These are phyloP conservation scores for Pestalotiopsis sp. DNA, from an alignment of 2,329 filamentous ascomycete genomes.

Conservation along the genomic window DNA sequence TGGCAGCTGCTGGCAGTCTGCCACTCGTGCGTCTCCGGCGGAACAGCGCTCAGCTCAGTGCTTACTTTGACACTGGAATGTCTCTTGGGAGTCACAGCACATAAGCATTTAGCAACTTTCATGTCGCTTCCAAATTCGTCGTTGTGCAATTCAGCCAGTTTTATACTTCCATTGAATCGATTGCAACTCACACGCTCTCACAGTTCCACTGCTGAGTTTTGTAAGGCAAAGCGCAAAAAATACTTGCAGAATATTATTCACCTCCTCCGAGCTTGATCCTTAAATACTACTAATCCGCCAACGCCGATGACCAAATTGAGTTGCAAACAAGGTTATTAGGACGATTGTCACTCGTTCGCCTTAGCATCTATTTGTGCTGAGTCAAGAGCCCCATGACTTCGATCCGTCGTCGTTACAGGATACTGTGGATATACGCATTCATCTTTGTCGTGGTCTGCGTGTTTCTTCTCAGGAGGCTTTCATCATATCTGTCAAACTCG, in stretches of 20 bases:
- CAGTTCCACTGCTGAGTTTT: no score
- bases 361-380: background rate
- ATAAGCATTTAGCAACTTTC: no score
- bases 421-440: background rate
- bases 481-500: background rate
- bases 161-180: no score
- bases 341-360: background rate
- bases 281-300: no score
- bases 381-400: background rate
- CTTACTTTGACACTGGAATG: background rate
- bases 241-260: no score
- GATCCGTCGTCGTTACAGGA: background rate
- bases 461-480: background rate
- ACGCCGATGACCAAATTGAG: background rate
- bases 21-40: background rate
- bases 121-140: no score
- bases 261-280: no score
- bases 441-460: background rate
- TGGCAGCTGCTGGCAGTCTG: background rate
- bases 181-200: no score
- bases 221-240: no score
- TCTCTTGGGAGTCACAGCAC: no score
- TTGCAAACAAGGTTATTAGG: background rate
- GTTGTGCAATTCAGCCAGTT: no score
- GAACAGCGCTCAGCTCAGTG: background rate